A percentile compares a stretch with the other conserved stretches of the same genome.
phyloP scores from a whole-genome alignment of 2,329 filamentous ascomycete species.

The Metarhizium sp. region DNA sequence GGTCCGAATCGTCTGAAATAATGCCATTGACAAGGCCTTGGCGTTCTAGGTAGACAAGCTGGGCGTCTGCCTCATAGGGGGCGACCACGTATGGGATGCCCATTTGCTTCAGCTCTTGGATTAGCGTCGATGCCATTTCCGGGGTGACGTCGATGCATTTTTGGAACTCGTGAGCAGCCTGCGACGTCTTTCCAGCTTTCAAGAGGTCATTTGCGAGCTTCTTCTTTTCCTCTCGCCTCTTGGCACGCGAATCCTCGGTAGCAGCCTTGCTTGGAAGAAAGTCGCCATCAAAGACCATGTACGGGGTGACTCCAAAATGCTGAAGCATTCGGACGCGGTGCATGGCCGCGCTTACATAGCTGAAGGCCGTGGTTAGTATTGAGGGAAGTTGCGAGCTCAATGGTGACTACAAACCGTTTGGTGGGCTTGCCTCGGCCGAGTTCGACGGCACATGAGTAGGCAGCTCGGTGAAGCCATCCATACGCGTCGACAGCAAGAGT shows the following conservation, averaged over 20 bases:
- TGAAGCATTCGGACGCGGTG: slow-evolving; percentile 87
- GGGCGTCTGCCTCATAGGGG: slow-evolving; percentile 95
- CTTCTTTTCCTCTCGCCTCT: slow-evolving; percentile 67
- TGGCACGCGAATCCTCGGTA: slow-evolving; percentile 72
- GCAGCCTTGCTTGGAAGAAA: slow-evolving; percentile 86
- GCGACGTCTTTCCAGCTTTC: slow-evolving; percentile 67
- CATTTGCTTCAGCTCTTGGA: slow-evolving; percentile 79
- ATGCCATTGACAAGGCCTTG: slow-evolving; percentile 79
- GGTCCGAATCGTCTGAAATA: slow-evolving; percentile 90
- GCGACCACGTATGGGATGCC: slow-evolving; percentile 83
- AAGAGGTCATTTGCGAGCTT: slow-evolving; percentile 69
- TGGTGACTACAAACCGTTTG: slow-evolving; percentile 53
- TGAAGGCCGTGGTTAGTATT: slow-evolving; percentile 23
- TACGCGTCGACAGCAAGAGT: slow-evolving; percentile 94
- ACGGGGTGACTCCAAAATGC: slow-evolving; percentile 89
- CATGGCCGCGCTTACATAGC: slow-evolving; percentile 85
- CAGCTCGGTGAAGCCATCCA: slow-evolving; percentile 94
- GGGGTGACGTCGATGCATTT: slow-evolving; percentile 95
- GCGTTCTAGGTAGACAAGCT: slow-evolving; percentile 86
- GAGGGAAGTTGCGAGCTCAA: not conserved
- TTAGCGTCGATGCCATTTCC: slow-evolving; percentile 85
- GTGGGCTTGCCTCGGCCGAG: slow-evolving; percentile 83
- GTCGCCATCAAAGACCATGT: slow-evolving; percentile 93
- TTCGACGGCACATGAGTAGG: slow-evolving; percentile 82
- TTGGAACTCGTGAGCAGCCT: slow-evolving; percentile 80